Evolutionary conservation across 1,139 yeast species (phyloP), one percentile per base, ranked within the genome.

Genomic region (Waltiozyma sp.): DNA sequence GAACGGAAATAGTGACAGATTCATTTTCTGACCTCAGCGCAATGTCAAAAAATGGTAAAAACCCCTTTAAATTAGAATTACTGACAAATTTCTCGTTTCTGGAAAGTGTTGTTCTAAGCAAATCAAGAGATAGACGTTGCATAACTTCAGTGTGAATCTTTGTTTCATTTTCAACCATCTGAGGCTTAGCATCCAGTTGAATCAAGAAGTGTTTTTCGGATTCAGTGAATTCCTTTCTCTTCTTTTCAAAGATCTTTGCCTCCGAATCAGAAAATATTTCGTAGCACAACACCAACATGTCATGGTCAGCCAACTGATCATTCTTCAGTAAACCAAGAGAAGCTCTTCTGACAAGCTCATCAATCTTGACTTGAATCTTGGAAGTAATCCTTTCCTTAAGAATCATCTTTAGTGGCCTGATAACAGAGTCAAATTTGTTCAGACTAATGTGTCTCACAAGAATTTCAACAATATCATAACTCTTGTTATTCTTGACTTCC

Each of bases 401-500:
- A 47, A 91, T 65, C 4, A 67, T 57, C 55, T 80, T 80, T 35
- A 91, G 67, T 1, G 98, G 98, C 15, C 69, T 69, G 23, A 91
- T 63, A 28, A 93, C 63, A 41, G 64, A 63, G n/a, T 72, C 68
- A 58, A 89, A 85, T 39, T 68, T 63, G 6, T 69, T 60, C 48
- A 89, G 65, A n/a, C 74, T 66, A 38, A 89, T 73, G 55, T 80
- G 77, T 8, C 77, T 62, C 0, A 95, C 74, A 40, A 89, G 58
- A 19, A 88, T 66, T 60, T 89, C 95, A 36, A 82, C 93, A 7
- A 94, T 80, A 53, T 91, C 97, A 58, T 69, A 84, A 68, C 96
- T 83, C 63, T 86, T 88, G 56, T 86, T 86, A 53, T 79, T 81
- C 57, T 86, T 88, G 37, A 91, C 93, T 66, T 91, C 98, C 55